Percentiles rank a stretch among this genome's conserved stretches.
Evolutionary conservation across 2,329 filamentous ascomycete species (phyloP).

Genomic region (Xylaria sp.): DNA sequence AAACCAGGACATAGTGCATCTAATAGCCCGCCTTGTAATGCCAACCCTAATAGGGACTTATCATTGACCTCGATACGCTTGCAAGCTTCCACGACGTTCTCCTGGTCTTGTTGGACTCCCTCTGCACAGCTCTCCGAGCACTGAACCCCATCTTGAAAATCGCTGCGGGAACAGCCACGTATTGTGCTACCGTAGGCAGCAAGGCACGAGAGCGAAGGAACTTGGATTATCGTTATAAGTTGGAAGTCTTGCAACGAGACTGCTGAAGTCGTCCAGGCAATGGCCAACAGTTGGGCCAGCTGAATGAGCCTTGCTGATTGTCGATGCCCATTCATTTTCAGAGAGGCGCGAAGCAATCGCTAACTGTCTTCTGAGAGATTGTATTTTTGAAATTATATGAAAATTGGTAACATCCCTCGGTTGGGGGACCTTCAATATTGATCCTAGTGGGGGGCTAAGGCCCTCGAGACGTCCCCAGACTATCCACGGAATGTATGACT

Average conservation of each 20-base stretch:
- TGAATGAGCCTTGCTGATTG: slow-evolving; percentile 39
- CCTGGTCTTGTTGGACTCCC: slow-evolving; percentile 41
- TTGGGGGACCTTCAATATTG: not conserved
- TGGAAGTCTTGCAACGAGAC: slow-evolving; percentile 49
- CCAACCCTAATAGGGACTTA: slow-evolving; percentile 44
- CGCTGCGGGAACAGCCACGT: slow-evolving; percentile 41
- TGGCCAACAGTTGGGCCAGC: slow-evolving; percentile 35
- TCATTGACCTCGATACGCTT: slow-evolving; percentile 40
- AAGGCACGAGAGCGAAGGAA: slow-evolving; percentile 45
- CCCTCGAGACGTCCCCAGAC: not conserved
- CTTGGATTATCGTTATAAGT: slow-evolving; percentile 43
- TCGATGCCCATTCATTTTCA: slow-evolving; percentile 33
- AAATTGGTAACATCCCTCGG: slow-evolving; percentile 2
- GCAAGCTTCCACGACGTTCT: slow-evolving; percentile 40
- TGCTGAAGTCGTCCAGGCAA: slow-evolving; percentile 43
- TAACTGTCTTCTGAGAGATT: not conserved
- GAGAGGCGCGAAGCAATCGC: not conserved
- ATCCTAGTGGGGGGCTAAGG: not conserved
- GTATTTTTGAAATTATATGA: slow-evolving; percentile 7
- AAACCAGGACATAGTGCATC: slow-evolving; percentile 44
- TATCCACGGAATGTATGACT: slow-evolving; percentile 10
- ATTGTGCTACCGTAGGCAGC: slow-evolving; percentile 44
- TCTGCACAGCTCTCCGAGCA: slow-evolving; percentile 45
- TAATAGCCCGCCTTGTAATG: slow-evolving; percentile 43
- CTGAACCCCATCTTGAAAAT: slow-evolving; percentile 43